A percentile compares a stretch with the other conserved stretches of the same genome.
Conservation (phyloP, 2,329 filamentous ascomycete species). For the Claviceps lovelessii region DNA sequence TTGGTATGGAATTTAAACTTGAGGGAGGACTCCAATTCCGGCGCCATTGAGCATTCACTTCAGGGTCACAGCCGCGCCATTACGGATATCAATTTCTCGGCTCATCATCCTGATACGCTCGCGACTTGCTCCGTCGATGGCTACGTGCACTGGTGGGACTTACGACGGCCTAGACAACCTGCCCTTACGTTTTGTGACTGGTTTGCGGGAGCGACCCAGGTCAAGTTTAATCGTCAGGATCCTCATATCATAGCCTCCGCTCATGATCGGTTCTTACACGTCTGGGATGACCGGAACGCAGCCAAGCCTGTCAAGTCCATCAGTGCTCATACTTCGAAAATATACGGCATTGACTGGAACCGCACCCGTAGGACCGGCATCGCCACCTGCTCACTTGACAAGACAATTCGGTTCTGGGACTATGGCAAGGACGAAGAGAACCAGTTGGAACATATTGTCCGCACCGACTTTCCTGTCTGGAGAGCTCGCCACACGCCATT, state of each 20-base stretch:
- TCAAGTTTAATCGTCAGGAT: slow-evolving; percentile 86
- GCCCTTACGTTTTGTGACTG: slow-evolving; percentile 78
- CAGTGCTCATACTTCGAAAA: slow-evolving; percentile 78
- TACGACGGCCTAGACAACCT: slow-evolving; percentile 58
- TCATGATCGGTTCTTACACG: slow-evolving; percentile 73
- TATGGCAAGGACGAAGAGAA: slow-evolving; percentile 49
- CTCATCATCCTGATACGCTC: slow-evolving; percentile 76
- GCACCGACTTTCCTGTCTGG: slow-evolving; percentile 78
- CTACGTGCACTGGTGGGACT: slow-evolving; percentile 85
- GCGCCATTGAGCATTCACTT: slow-evolving; percentile 71
- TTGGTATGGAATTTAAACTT: slow-evolving; percentile 85
- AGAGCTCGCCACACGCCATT: slow-evolving; percentile 84
- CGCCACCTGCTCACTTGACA: slow-evolving; percentile 80
- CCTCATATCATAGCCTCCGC: slow-evolving; percentile 79
- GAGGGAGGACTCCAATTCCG: slow-evolving; percentile 54
- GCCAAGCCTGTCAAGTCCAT: slow-evolving; percentile 70
- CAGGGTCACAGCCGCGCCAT: slow-evolving; percentile 76
- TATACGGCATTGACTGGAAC: slow-evolving; percentile 93
- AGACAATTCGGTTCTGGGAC: slow-evolving; percentile 89
- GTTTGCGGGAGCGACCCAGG: slow-evolving; percentile 85
- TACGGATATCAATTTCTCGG: slow-evolving; percentile 92
- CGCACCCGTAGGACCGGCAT: slow-evolving; percentile 57
- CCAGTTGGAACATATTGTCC: slow-evolving; percentile 60
- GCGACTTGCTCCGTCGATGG: slow-evolving; percentile 88
- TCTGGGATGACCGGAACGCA: slow-evolving; percentile 79